Percentiles rank a stretch among this genome's conserved stretches.
These are phyloP conservation scores for Leonotis leonurus DNA, from an alignment of 257 asterid species.

Conservation along the genomic window DNA sequence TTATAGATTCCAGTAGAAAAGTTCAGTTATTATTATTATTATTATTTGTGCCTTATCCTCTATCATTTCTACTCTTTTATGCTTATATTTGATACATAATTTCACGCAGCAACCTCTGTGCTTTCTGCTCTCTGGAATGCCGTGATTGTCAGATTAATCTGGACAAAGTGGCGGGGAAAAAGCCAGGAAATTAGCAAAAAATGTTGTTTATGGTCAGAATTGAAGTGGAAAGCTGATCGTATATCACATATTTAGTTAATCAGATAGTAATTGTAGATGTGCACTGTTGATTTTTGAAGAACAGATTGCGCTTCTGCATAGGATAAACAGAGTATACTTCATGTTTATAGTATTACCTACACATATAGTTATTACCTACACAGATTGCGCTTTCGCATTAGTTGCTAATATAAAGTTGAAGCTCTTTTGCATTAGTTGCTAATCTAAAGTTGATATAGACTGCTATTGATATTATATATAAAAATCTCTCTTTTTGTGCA, in stretches of 20 bases:
- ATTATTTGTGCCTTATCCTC: neutral
- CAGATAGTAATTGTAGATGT: slow-evolving; percentile 13
- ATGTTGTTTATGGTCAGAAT: slow-evolving; percentile 10
- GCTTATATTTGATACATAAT: slow-evolving; percentile 8
- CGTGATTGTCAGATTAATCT: slow-evolving; percentile 42
- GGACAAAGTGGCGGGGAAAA: slow-evolving; percentile 27
- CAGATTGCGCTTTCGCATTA: slow-evolving; percentile 8
- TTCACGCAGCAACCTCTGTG: slow-evolving; percentile 49
- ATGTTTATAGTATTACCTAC: neutral
- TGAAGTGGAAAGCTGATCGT: slow-evolving; percentile 14
- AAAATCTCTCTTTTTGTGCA: slow-evolving; percentile 11
- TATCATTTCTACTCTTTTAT: neutral
- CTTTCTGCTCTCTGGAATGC: slow-evolving; percentile 49
- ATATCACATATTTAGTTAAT: slow-evolving; percentile 3
- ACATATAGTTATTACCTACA: slow-evolving; percentile 22
- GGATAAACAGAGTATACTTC: slow-evolving; percentile 9
- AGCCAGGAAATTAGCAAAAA: neutral
- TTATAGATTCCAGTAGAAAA: neutral
- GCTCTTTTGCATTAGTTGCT: slow-evolving; percentile 22
- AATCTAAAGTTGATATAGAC: slow-evolving; percentile 7
- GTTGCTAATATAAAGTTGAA: neutral
- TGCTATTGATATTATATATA: slow-evolving; percentile 15
- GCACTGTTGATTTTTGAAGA: slow-evolving; percentile 29
- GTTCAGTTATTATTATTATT: neutral
- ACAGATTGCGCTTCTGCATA: slow-evolving; percentile 30